Evolutionary conservation across 1,284 basidiomycete genomes (phyloP), one percentile per base, ranked within the genome.

Genomic region (Puccinia triticina): DNA sequence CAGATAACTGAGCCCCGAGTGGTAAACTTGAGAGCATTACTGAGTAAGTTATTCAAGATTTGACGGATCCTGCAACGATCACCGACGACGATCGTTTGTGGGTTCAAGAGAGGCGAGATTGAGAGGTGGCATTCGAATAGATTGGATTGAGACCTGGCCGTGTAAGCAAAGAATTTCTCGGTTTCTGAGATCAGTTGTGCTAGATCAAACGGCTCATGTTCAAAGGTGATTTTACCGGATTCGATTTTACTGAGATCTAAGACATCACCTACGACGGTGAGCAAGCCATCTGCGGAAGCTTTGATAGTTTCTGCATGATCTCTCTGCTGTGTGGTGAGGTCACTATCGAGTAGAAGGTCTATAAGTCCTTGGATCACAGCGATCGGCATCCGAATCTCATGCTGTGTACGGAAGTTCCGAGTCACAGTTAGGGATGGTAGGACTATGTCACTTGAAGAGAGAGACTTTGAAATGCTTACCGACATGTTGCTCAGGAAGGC

Each of bases 21-120:
- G 11, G 86, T 86, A 80, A 86, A 86, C 79, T 86, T 86, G 84
- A 86, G 85, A 29, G 85, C 85, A 76, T 86, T 86, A 78, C 85
- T 85, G 43, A 86, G 72, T 46, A 86, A 61, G 83, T 86, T 86
- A 53, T 85, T 86, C 61, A 86, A 71, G 21, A 86, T 85, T 77
- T 86, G 86, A 4, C 86, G 84, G 50, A 86, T 79, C 32, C 86
- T 82, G 32, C 85, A 85, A 2, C 85, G 84, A 83, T 86, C 86
- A 4, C 86, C 86, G 10, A 84, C 83, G 21, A 86, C 32, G 83
- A 84, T 64, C 73, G 83, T 77, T 85, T 84, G 59, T 84, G 84
- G 23, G 83, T 84, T 64, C 84, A 83, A 81, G 85, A 48, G 29
- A 37, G 37, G 76, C 26, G 37, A 37, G 18, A 78, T 55, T 18